A percentile compares a stretch with the other conserved stretches of the same genome.
Conservation (phyloP, 768 basidiomycete species). For the Tricholoma terreum region DNA sequence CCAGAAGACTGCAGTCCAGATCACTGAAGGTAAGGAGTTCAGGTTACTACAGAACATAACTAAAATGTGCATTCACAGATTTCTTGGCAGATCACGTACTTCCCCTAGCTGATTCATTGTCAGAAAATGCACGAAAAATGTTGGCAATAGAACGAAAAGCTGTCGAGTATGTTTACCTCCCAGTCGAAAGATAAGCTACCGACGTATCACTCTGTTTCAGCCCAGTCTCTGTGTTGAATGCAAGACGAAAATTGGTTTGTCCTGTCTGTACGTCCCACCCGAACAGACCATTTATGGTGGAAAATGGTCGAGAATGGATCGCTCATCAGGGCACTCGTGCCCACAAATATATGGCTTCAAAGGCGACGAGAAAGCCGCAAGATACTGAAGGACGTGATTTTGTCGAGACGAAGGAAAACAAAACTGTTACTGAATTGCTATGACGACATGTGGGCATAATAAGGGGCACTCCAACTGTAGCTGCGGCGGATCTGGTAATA, state of each 20-base stretch:
- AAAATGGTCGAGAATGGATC: constrained; percentile 51
- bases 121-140: constrained; percentile 50
- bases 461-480: background rate
- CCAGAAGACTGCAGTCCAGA: constrained; percentile 42
- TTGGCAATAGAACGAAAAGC: constrained; percentile 43
- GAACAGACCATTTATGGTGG: constrained; percentile 64
- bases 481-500: background rate
- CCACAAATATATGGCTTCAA: constrained; percentile 49
- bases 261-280: constrained; percentile 56
- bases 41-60: background rate
- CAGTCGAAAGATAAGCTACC: constrained; percentile 4
- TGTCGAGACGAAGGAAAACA: background rate
- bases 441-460: background rate
- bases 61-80: constrained; percentile 32
- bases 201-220: constrained; percentile 31
- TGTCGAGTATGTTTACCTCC: constrained; percentile 38
- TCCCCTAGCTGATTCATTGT: constrained; percentile 57
- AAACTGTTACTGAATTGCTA: background rate
- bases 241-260: constrained; percentile 59
- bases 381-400: background rate
- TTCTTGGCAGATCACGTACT: constrained; percentile 51
- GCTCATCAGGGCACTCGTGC: constrained; percentile 52
- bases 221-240: constrained; percentile 51
- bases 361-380: constrained; percentile 4
- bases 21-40: constrained; percentile 43